A percentile compares a stretch with the other conserved stretches of the same genome.
These are phyloP conservation scores for Vigna hirtella DNA, from an alignment of 306 rosid species.

Conservation along the genomic window DNA sequence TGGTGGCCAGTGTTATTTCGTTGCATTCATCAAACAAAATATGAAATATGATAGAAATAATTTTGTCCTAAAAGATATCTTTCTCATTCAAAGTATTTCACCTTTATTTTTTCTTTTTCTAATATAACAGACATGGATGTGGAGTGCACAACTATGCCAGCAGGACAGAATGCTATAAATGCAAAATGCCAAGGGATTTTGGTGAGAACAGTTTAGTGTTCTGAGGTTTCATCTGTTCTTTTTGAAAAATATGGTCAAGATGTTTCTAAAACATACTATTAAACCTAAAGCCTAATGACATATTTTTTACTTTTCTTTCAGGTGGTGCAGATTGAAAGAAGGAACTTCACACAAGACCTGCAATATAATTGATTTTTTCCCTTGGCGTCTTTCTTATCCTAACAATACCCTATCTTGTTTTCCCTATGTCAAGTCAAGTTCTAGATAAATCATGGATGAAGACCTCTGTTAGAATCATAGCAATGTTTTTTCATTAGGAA, in stretches of 20 bases:
- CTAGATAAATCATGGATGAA: slow-evolving; percentile 48
- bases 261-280: slow-evolving; percentile 37
- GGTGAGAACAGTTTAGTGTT: slow-evolving; percentile 61
- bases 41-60: slow-evolving; percentile 5
- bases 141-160: slow-evolving; percentile 93
- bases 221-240: slow-evolving; percentile 4
- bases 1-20: background rate
- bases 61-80: slow-evolving; percentile 12
- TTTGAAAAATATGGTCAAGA: background rate
- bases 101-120: slow-evolving; percentile 25
- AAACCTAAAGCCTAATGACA: slow-evolving; percentile 47
- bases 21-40: background rate
- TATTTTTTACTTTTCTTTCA: slow-evolving; percentile 45
- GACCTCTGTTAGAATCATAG: slow-evolving; percentile 51
- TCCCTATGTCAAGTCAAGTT: slow-evolving; percentile 51
- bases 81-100: slow-evolving; percentile 20
- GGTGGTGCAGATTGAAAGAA: slow-evolving; percentile 57
- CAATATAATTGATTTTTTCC: slow-evolving; percentile 29
- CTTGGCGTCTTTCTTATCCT: slow-evolving; percentile 45
- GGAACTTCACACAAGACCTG: slow-evolving; percentile 37
- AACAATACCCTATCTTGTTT: slow-evolving; percentile 38
- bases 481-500: slow-evolving; percentile 44
- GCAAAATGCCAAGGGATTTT: slow-evolving; percentile 73
- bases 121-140: slow-evolving; percentile 72
- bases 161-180: slow-evolving; percentile 82